Conservation (phyloP, 192 early-diverging fungal species). For the Phlyctochytrium bullatum region DNA sequence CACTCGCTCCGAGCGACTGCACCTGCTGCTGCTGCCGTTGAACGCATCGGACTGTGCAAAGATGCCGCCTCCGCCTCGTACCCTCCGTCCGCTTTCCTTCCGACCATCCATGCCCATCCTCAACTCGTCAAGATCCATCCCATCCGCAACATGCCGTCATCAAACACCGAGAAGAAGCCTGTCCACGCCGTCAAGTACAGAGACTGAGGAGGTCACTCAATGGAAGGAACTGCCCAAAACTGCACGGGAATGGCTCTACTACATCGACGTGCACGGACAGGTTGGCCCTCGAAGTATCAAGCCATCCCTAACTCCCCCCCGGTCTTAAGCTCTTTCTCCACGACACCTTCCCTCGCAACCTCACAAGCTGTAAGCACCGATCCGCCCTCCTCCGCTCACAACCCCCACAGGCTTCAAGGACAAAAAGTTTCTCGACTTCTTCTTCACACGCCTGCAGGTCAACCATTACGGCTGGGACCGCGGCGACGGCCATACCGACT, state of each 20-base stretch:
- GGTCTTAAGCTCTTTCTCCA: neutral
- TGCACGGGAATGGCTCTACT: neutral
- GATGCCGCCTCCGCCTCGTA: too few species aligned
- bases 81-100: too few species aligned
- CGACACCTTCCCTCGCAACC: neutral
- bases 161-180: too few species aligned
- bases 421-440: slow-evolving; percentile 39
- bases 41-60: too few species aligned
- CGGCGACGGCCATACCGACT: slow-evolving; percentile 3
- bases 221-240: neutral
- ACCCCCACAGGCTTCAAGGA: slow-evolving; percentile 10
- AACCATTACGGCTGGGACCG: slow-evolving; percentile 11
- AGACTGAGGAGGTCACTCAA: too few species aligned
- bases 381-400: neutral
- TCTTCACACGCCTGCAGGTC: slow-evolving; percentile 21
- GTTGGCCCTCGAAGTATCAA: neutral
- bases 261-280: neutral
- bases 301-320: neutral
- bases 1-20: too few species aligned
- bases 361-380: neutral
- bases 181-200: too few species aligned
- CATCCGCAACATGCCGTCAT: too few species aligned
- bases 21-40: too few species aligned
- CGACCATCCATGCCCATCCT: too few species aligned
- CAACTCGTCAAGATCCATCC: too few species aligned